Evolutionary conservation across 1,139 yeast genomes (phyloP), one percentile per base, ranked within the genome.

Genomic region (Hansenula lynferdii): DNA sequence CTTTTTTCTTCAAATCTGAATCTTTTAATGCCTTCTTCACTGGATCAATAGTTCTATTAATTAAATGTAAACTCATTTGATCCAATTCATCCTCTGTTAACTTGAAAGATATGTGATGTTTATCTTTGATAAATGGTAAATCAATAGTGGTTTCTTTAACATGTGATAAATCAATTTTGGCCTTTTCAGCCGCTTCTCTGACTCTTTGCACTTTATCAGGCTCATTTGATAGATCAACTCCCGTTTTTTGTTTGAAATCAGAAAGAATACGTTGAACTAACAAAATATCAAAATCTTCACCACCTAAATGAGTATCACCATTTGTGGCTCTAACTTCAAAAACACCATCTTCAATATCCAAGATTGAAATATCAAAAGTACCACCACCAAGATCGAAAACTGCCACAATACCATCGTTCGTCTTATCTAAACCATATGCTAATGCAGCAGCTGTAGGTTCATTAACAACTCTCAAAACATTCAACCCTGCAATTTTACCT

Each of bases 371-470:
- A 59, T 84, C 94, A 64, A 84, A 84, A 2, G 94, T 84, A 25
- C 94, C 94, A 20, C 94, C 94, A 42, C 94, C 94, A 39, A 84
- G 66, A 62, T 84, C 94, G 57, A 79, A 84, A 11, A 84, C 94
- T 0, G 92, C 92, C 31, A 84, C 73, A 14, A 75, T 61, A 8
- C 89, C 89, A 54, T 77, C 80, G 36, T 72, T 70, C 35, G 65
- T 62, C 52, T 72, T 67, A 41, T 56, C 57, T 36, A 83, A 62
- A 1, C 94, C 94, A 57, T 83, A 84, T 5, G 92, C 90, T 51
- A 84, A 67, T 0, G 92, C 87, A 1, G 90, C 90, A 2, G 90
- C 90, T 0, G 92, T 83, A 5, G 92, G 92, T 56, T 83, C 92
- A 60, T 83, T 83, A 4, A 83, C 72, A 11, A 83, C 87, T 49